phyloP scores from a whole-genome alignment of 306 rosid species.

The Vigna angularis region DNA sequence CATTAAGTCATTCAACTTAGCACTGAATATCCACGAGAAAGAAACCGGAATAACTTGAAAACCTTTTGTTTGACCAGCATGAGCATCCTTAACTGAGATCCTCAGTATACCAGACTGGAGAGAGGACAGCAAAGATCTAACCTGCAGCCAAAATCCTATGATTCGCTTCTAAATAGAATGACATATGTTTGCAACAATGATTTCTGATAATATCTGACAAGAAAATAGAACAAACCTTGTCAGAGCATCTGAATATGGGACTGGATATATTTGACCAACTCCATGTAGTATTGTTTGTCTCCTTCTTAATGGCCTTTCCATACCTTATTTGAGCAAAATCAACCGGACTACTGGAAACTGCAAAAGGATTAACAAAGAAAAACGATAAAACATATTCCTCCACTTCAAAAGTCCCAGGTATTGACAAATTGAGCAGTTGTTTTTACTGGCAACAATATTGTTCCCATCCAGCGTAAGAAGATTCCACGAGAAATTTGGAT shows the following conservation, averaged over 20 bases:
- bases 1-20: not conserved
- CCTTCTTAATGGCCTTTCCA: conserved; percentile 56
- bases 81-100: conserved; percentile 68
- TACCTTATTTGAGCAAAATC: conserved; percentile 79
- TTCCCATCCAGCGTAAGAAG: conserved; percentile 70
- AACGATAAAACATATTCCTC: conserved; percentile 6
- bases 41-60: conserved; percentile 15
- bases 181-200: conserved; percentile 5
- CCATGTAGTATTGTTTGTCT: conserved; percentile 53
- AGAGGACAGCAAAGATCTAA: conserved; percentile 60
- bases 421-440: conserved; percentile 36
- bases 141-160: conserved; percentile 52
- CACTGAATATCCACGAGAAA: not conserved
- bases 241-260: conserved; percentile 61
- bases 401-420: conserved; percentile 17
- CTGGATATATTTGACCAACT: conserved; percentile 64
- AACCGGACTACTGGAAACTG: conserved; percentile 81
- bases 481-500: conserved; percentile 72
- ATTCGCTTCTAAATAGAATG: conserved; percentile 33
- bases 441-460: conserved; percentile 75
- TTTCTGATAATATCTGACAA: conserved; percentile 5
- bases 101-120: conserved; percentile 68
- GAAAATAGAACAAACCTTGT: conserved; percentile 60
- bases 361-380: conserved; percentile 32
- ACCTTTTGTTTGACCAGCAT: conserved; percentile 67